Evolutionary conservation across 179 eudicot species (phyloP).

Genomic region (Nepenthes alata): DNA sequence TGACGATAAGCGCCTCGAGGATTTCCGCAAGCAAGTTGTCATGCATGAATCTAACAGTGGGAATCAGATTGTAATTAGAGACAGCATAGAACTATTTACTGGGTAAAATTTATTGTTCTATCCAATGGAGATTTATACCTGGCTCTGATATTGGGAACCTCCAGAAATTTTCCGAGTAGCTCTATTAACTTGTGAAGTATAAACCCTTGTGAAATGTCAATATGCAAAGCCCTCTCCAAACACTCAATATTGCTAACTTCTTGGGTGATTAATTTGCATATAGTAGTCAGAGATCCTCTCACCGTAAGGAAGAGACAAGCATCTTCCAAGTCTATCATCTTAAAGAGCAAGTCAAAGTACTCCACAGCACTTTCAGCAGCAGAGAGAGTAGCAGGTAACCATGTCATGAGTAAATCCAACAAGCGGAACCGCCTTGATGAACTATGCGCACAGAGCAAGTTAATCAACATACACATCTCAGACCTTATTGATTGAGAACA

Average conservation of each 20-base stretch:
- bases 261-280: conserved; percentile 75
- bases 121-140: conserved; percentile 34
- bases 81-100: conserved; percentile 3
- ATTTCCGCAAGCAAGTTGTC: conserved; percentile 85
- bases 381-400: conserved; percentile 85
- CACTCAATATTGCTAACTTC: conserved; percentile 83
- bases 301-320: conserved; percentile 95
- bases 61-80: conserved; percentile 3
- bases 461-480: conserved; percentile 93
- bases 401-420: conserved; percentile 71
- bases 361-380: conserved; percentile 98
- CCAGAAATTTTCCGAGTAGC: conserved; percentile 96
- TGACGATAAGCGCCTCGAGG: conserved; percentile 87
- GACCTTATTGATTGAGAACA: conserved; percentile 96
- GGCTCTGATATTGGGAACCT: conserved; percentile 87
- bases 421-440: conserved; percentile 73
- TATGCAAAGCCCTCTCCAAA: conserved; percentile 89
- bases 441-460: conserved; percentile 87
- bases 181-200: conserved; percentile 97
- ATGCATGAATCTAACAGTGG: conserved; percentile 65
- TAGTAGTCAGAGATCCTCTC: conserved; percentile 63
- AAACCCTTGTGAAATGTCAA: conserved; percentile 96
- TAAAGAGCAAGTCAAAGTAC: conserved; percentile 88
- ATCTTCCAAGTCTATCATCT: conserved; percentile 93
- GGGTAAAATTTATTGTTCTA: not conserved